Percentiles rank a stretch among this genome's conserved stretches.
Conservation (phyloP, 805 yeast genomes). For the Kluyveromyces nonfermentans region DNA sequence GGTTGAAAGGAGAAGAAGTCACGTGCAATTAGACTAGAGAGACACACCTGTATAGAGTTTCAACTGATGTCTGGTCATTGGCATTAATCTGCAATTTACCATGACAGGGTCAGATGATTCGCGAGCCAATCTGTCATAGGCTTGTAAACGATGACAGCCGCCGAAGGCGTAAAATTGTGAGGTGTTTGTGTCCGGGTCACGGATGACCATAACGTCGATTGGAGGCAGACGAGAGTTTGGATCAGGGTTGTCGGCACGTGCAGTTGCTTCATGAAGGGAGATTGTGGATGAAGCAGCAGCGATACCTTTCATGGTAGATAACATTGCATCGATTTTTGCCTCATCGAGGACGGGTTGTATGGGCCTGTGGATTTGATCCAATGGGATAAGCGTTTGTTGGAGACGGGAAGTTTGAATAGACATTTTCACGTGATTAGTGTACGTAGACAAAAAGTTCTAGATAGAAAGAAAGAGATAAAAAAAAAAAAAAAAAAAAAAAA, state of each 20-base stretch:
- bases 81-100: constrained; percentile 65
- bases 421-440: constrained; percentile 30
- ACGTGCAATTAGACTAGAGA: neutral
- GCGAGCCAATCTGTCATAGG: constrained; percentile 51
- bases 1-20: no score
- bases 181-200: constrained; percentile 43
- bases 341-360: constrained; percentile 77
- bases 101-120: constrained; percentile 29
- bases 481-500: no score
- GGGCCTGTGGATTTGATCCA: constrained; percentile 63
- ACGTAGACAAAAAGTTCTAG: no score
- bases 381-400: constrained; percentile 44
- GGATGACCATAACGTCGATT: constrained; percentile 62
- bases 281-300: constrained; percentile 63
- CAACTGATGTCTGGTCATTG: constrained; percentile 64
- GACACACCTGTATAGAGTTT: constrained; percentile 53
- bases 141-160: constrained; percentile 85
- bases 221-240: constrained; percentile 46
- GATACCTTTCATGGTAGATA: constrained; percentile 50
- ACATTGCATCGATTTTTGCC: constrained; percentile 72
- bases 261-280: constrained; percentile 30
- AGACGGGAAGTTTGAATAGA: constrained; percentile 49
- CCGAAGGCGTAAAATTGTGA: constrained; percentile 74
- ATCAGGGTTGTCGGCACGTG: neutral
- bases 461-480: no score